A percentile compares a stretch with the other conserved stretches of the same genome.
These are phyloP conservation scores for Pochonia chlamydosporia DNA, from an alignment of 2,329 filamentous ascomycete genomes.

Conservation along the genomic window DNA sequence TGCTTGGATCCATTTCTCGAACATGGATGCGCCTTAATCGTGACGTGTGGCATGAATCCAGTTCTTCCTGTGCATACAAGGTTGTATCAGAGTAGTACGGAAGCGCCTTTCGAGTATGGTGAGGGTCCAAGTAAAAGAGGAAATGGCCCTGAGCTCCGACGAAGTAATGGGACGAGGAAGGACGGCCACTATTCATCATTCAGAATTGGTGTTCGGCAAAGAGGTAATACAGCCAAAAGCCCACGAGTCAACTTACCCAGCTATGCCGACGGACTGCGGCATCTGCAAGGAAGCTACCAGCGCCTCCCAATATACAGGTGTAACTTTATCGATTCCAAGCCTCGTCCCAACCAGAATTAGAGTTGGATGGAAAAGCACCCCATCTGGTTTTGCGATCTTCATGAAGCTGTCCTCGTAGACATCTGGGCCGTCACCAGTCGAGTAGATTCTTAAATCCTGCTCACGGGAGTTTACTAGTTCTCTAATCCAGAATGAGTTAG, in stretches of 20 bases:
- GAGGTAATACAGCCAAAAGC: neutral
- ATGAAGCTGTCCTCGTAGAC: slow-evolving; percentile 89
- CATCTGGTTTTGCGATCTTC: slow-evolving; percentile 64
- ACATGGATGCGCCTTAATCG: slow-evolving; percentile 78
- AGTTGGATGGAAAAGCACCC: slow-evolving; percentile 69
- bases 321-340: slow-evolving; percentile 90
- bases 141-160: slow-evolving; percentile 59
- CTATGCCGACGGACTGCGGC: slow-evolving; percentile 90
- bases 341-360: slow-evolving; percentile 84
- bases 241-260: slow-evolving; percentile 58
- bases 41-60: slow-evolving; percentile 81
- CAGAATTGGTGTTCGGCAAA: neutral
- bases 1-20: slow-evolving; percentile 93
- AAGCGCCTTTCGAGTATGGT: slow-evolving; percentile 73
- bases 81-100: slow-evolving; percentile 51
- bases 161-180: slow-evolving; percentile 73
- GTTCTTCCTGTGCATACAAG: slow-evolving; percentile 63
- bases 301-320: slow-evolving; percentile 92
- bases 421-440: slow-evolving; percentile 83
- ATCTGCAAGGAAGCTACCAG: slow-evolving; percentile 79
- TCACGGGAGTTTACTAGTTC: slow-evolving; percentile 65
- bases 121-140: slow-evolving; percentile 94
- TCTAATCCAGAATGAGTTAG: slow-evolving; percentile 36
- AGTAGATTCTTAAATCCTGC: slow-evolving; percentile 70
- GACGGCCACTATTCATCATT: slow-evolving; percentile 62